Evolutionary conservation across 2,329 filamentous ascomycete genomes (phyloP), one percentile per base, ranked within the genome.

Genomic region (Microsporum ferrugineum): DNA sequence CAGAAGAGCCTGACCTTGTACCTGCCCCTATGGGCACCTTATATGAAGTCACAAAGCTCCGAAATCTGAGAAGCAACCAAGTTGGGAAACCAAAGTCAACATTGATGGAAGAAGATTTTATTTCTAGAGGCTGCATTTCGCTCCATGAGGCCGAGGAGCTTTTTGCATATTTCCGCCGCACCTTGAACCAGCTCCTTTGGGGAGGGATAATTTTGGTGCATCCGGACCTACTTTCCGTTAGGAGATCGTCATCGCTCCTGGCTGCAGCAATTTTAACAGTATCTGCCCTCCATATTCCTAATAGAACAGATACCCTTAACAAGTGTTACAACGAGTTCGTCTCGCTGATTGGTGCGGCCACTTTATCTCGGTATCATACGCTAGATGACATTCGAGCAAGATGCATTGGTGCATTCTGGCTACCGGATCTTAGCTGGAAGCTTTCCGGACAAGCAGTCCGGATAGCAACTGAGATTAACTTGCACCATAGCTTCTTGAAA

Each of bases 381-480:
- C 71, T 82, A 17, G 82, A 85, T 60, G 79, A 82, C 60, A 77
- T 86, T 27, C 77, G 82, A 1, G 83, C 81, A 2, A 76, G 85
- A 41, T 84, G 81, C 47, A 79, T 85, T 2, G 83, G 81, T 0
- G 79, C 82, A 0, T 85, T 85, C 65, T 86, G 83, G 84, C 74
- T 85, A 0, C 82, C 81, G 2, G 83, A 86, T 62, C 73, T 84
- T 23, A 84, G 81, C 2, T 85, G 83, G 81, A 85, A 82, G 65
- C 73, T 86, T 0, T 83, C 81, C 0, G 83, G 83, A 0, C 77
- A 82, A 65, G 81, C 81, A 0, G 80, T 84, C 0, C 77, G 81
- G 29, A 82, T 83, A 59, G 81, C 81, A 2, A 83, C 81, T 0
- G 81, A 84, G 66, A 71, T 84, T 56, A 80, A 81, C 38, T 71